Conservation (phyloP, 164 flowering plant species). For the Vitis rupestris region DNA sequence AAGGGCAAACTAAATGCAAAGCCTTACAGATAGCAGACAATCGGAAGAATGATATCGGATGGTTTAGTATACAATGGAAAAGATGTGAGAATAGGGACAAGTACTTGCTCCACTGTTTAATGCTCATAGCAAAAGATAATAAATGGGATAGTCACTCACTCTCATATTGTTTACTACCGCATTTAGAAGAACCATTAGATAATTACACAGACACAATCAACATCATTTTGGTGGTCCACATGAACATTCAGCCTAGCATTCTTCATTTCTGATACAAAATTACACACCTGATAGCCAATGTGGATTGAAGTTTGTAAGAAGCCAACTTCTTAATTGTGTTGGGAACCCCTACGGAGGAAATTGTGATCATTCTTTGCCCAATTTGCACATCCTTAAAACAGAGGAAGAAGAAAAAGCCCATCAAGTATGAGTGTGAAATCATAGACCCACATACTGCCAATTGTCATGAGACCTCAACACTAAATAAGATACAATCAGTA, state of each 20-base stretch:
- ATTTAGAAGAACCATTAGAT: too few species aligned
- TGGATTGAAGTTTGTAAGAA: constrained; percentile 90
- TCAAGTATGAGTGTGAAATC: not conserved
- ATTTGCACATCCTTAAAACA: constrained; percentile 74
- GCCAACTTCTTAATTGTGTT: constrained; percentile 90
- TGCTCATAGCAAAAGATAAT: too few species aligned
- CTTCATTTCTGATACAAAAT: not conserved
- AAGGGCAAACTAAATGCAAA: not conserved
- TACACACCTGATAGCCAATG: constrained; percentile 87
- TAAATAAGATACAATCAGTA: not conserved
- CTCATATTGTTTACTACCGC: too few species aligned
- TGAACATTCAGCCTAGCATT: not conserved
- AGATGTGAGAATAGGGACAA: too few species aligned
- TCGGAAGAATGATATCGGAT: not conserved
- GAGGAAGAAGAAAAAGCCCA: not conserved
- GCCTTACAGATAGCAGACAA: not conserved
- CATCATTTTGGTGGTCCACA: not conserved
- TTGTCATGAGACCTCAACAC: not conserved
- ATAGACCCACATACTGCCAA: not conserved
- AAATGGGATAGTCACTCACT: too few species aligned
- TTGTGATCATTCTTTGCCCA: constrained; percentile 99
- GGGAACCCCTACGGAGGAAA: constrained; percentile 98
- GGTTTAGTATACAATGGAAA: too few species aligned
- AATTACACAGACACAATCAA: too few species aligned
- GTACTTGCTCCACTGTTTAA: too few species aligned